These are phyloP conservation scores for Trichoderma oligosporum DNA, from an alignment of 2,329 filamentous ascomycete genomes.

Conservation along the genomic window DNA sequence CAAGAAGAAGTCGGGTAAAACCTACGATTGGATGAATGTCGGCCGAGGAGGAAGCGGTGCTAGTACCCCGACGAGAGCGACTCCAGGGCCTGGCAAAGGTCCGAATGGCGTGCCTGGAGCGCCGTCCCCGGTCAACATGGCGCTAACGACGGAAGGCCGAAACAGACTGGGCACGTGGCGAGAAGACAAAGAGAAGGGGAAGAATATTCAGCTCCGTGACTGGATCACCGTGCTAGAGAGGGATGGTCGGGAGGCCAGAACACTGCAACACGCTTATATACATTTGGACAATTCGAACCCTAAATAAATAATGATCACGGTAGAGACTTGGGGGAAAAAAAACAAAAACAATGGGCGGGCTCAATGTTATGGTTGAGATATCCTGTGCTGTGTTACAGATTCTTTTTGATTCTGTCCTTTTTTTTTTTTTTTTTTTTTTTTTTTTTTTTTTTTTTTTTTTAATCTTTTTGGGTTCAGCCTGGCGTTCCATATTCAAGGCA, in stretches of 20 bases:
- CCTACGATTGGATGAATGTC: constrained; percentile 71
- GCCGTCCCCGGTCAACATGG: constrained; percentile 32
- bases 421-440: constrained; percentile 30
- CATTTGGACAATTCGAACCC: constrained; percentile 49
- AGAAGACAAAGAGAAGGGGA: constrained; percentile 73
- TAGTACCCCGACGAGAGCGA: constrained; percentile 46
- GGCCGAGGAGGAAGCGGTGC: constrained; percentile 49
- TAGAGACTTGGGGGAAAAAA: constrained; percentile 20
- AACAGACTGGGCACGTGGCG: constrained; percentile 70
- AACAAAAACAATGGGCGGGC: constrained; percentile 14
- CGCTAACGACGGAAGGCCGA: constrained; percentile 55
- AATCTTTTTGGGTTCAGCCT: constrained; percentile 21
- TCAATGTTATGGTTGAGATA: constrained; percentile 26
- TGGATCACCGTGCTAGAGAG: constrained; percentile 74
- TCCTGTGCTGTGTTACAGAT: constrained; percentile 29
- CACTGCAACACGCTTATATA: constrained; percentile 57
- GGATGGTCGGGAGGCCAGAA: constrained; percentile 65
- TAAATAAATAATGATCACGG: constrained; percentile 30
- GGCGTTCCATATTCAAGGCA: constrained; percentile 20
- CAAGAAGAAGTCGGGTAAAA: constrained; percentile 61
- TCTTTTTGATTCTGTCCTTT: constrained; percentile 26
- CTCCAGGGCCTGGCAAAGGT: constrained; percentile 34
- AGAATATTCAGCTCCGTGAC: constrained; percentile 79
- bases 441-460: constrained; percentile 31
- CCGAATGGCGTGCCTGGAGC: constrained; percentile 32